Evolutionary conservation across 2,329 filamentous ascomycete genomes (phyloP).

Genomic region (Alternaria panax): DNA sequence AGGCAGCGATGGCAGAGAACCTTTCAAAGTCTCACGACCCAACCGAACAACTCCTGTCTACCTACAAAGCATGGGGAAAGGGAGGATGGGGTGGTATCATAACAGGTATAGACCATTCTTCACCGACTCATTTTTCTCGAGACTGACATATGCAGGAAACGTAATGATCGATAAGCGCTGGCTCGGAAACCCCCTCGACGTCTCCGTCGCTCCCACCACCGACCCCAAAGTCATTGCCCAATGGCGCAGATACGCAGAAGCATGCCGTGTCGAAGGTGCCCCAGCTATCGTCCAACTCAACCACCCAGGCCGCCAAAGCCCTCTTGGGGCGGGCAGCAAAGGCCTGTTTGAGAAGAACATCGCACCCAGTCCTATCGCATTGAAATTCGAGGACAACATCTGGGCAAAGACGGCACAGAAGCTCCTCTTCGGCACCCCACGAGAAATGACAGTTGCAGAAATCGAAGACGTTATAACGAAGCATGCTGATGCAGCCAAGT

Average conservation of each 20-base stretch:
- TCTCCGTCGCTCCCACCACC: constrained; percentile 59
- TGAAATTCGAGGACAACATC: constrained; percentile 40
- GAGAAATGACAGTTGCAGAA: constrained; percentile 60
- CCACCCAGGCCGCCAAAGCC: constrained; percentile 67
- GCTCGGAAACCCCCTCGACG: neutral
- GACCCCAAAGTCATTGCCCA: constrained; percentile 57
- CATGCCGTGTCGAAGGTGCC: constrained; percentile 65
- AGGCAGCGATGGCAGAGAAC: constrained; percentile 41
- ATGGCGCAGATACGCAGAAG: constrained; percentile 9
- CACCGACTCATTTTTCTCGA: neutral
- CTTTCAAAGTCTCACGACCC: constrained; percentile 29
- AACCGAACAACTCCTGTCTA: constrained; percentile 55
- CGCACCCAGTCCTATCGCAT: constrained; percentile 55
- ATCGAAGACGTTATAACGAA: constrained; percentile 64
- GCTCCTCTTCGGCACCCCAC: constrained; percentile 54
- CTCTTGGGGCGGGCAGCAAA: constrained; percentile 52
- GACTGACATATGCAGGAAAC: constrained; percentile 10
- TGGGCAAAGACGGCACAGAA: constrained; percentile 54
- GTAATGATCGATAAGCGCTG: neutral
- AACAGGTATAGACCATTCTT: constrained; percentile 44
- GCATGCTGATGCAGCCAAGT: constrained; percentile 64
- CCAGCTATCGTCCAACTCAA: constrained; percentile 66
- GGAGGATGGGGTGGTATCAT: constrained; percentile 56
- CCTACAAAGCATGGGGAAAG: constrained; percentile 59
- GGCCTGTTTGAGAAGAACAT: constrained; percentile 42